Base-by-base conservation (phyloP, 2,329 filamentous ascomycete genomes). In the Aspergillus piperis region DNA sequence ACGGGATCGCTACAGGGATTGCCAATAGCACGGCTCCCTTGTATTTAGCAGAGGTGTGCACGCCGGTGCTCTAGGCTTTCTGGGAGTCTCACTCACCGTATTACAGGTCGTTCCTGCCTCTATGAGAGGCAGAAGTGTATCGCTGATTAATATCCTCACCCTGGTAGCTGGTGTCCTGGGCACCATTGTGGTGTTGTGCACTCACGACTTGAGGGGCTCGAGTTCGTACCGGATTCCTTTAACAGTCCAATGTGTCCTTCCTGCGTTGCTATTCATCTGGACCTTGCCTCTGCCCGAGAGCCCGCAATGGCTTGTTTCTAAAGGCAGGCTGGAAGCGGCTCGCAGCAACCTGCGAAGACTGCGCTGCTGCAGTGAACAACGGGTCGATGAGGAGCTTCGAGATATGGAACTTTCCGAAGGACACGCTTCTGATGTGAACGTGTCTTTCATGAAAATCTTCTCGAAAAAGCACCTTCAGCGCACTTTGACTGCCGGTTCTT, bases 401-500 rank as follows among this genome's bases (percentile, higher is more conserved):
- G 62, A 75, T 11, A 74, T 75, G 64, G 64, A 53, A 39, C 47
- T 23, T 61, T 70, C 68, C 51, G 68, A 75, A 53, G 64, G 70
- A 32, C 66, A 66, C 21, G 63, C 69, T 15, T 59, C 71, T 4
- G 66, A 59, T 15, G 48, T 64, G 0, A 59, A 70, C n/a, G 67
- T 70, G 8, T 65, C 66, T 6, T 74, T 76, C 59, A 75, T 71
- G 72, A 67, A 75, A 54, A 77, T 78, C 15, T 75, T 77, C 61
- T 64, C 72, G 41, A 65, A 64, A 21, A 53, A 71, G 17, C 70
- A 77, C 54, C 65, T 78, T 50, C 68, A 70, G 53, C 73, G 75
- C 15, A 77, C 75, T 15, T 54, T 77, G 32, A 72, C 71, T 6
- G 73, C 70, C 1, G 74, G 74, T 3, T 71, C 74, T 1, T 73